These are phyloP conservation scores for Aspergillus ruber DNA, from an alignment of 2,329 filamentous ascomycete genomes.

Conservation along the genomic window DNA sequence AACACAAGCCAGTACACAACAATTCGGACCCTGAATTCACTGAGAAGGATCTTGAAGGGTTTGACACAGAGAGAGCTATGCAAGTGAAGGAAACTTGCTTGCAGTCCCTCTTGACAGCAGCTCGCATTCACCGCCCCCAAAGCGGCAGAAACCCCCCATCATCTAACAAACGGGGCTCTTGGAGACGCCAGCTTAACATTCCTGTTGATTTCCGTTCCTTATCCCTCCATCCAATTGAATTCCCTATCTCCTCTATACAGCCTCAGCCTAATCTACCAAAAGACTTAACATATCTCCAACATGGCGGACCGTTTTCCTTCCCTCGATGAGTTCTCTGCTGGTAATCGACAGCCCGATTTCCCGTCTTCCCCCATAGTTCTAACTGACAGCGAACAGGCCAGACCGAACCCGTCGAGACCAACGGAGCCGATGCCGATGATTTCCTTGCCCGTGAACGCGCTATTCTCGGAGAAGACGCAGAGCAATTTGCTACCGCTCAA, in stretches of 20 bases:
- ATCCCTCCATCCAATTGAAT: slow-evolving; percentile 3
- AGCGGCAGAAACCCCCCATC: slow-evolving; percentile 8
- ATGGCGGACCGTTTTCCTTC: slow-evolving; percentile 79
- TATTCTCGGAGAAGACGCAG: slow-evolving; percentile 82
- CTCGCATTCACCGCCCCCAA: slow-evolving; percentile 6
- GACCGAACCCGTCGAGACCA: slow-evolving; percentile 26
- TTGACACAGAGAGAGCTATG: neutral
- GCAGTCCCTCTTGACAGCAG: slow-evolving; percentile 1
- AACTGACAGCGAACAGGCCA: slow-evolving; percentile 26
- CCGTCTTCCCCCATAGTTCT: slow-evolving; percentile 16
- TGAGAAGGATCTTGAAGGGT: neutral
- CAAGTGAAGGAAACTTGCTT: slow-evolving; percentile 2
- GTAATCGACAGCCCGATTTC: slow-evolving; percentile 31
- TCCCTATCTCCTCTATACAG: slow-evolving; percentile 3
- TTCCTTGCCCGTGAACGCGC: slow-evolving; percentile 91
- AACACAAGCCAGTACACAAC: neutral
- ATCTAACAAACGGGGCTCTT: slow-evolving; percentile 1
- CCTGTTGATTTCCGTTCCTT: slow-evolving; percentile 2
- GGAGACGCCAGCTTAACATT: slow-evolving; percentile 4
- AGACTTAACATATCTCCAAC: slow-evolving; percentile 11
- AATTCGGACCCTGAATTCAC: neutral
- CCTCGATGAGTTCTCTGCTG: slow-evolving; percentile 67
- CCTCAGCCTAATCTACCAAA: slow-evolving; percentile 1
- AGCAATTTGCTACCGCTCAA: slow-evolving; percentile 74
- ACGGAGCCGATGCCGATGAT: slow-evolving; percentile 60